Evolutionary conservation across 257 asterid genomes (phyloP).

Genomic region (Nicotiana knightiana): DNA sequence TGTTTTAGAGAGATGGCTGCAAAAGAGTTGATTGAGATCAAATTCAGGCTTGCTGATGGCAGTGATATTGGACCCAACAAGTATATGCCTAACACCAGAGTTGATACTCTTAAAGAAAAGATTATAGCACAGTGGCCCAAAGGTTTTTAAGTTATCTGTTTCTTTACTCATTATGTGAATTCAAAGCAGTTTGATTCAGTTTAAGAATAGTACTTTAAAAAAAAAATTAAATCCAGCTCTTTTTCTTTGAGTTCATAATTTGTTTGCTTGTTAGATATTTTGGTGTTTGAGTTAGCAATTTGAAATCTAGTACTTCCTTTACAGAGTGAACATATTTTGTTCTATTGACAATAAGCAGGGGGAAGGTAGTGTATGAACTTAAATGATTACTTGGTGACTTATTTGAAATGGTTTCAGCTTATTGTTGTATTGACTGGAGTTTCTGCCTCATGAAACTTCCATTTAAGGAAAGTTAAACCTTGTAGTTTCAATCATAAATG

Average conservation of each 20-base stretch:
- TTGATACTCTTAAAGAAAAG: constrained; percentile 79
- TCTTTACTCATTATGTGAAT: neutral
- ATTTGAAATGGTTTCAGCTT: neutral
- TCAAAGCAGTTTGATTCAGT: neutral
- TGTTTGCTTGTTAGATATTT: neutral
- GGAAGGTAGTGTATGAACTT: neutral
- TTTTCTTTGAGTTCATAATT: neutral
- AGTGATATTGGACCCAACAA: constrained; percentile 90
- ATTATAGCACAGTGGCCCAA: constrained; percentile 84
- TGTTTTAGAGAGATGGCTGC: constrained; percentile 47
- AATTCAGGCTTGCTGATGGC: constrained; percentile 95
- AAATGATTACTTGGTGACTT: neutral
- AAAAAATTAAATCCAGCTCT: neutral
- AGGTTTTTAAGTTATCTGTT: constrained; percentile 38
- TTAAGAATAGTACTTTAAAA: neutral
- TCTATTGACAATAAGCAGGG: neutral
- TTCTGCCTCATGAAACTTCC: neutral
- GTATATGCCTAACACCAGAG: constrained; percentile 58
- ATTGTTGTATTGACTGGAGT: neutral
- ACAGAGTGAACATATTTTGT: neutral
- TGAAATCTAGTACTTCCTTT: neutral
- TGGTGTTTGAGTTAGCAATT: neutral
- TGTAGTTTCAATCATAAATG: neutral
- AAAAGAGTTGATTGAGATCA: constrained; percentile 79
- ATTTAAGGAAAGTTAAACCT: neutral